Evolutionary conservation across 2,329 filamentous ascomycete genomes (phyloP).

Genomic region (Aspergillus neotritici): DNA sequence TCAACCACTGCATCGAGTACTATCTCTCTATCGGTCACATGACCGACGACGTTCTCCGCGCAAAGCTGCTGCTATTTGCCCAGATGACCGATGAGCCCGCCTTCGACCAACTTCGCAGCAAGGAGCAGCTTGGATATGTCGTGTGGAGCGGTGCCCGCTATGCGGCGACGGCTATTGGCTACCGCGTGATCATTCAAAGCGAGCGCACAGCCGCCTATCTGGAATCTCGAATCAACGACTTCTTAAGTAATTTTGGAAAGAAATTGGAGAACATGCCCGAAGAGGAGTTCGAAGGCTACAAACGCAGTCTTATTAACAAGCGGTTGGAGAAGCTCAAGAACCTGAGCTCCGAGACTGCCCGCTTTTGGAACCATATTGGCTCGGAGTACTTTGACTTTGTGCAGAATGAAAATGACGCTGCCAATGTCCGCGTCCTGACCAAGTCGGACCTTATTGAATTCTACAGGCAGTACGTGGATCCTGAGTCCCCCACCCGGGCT

Average conservation of each 20-base stretch:
- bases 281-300: conserved; percentile 82
- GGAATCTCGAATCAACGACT: conserved; percentile 80
- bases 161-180: conserved; percentile 72
- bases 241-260: conserved; percentile 63
- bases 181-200: conserved; percentile 88
- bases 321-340: conserved; percentile 90
- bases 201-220: conserved; percentile 79
- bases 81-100: conserved; percentile 90
- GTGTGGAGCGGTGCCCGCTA: conserved; percentile 76
- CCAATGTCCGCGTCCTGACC: conserved; percentile 64
- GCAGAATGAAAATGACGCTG: conserved; percentile 72
- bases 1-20: conserved; percentile 82
- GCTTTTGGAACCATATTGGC: conserved; percentile 80
- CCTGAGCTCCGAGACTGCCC: conserved; percentile 71
- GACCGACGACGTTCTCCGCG: conserved; percentile 62
- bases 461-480: conserved; percentile 69
- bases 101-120: conserved; percentile 91
- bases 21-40: conserved; percentile 65
- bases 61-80: conserved; percentile 73
- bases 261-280: conserved; percentile 71
- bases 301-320: conserved; percentile 81
- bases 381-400: conserved; percentile 88
- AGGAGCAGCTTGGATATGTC: conserved; percentile 95
- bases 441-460: conserved; percentile 77
- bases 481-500: conserved; percentile 65